These are phyloP conservation scores for Calonectria pauciramosa DNA, from an alignment of 2,329 filamentous ascomycete genomes.

Conservation along the genomic window DNA sequence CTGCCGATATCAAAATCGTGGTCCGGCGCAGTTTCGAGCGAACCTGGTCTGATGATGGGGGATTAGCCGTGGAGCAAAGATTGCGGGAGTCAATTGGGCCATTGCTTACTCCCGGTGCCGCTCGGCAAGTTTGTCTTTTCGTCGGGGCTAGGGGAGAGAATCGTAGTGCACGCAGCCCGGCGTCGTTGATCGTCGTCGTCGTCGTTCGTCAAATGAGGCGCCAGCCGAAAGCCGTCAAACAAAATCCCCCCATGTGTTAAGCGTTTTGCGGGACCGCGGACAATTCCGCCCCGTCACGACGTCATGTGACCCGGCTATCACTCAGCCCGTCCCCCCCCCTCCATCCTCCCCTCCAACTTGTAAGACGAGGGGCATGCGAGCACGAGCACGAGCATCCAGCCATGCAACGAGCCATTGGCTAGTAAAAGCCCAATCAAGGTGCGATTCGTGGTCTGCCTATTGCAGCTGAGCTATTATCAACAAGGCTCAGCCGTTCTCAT, in stretches of 20 bases:
- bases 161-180: slow-evolving; percentile 10
- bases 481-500: neutral
- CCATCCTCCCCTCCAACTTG: neutral
- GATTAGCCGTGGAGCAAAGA: neutral
- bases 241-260: slow-evolving; percentile 19
- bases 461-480: neutral
- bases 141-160: neutral
- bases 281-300: slow-evolving; percentile 28
- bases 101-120: slow-evolving; percentile 8
- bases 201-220: slow-evolving; percentile 9
- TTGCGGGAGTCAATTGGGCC: neutral
- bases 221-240: slow-evolving; percentile 12
- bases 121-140: neutral
- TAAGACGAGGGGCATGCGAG: neutral
- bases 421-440: neutral
- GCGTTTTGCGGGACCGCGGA: slow-evolving; percentile 22
- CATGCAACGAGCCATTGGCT: neutral
- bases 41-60: neutral
- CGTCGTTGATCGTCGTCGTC: slow-evolving; percentile 4
- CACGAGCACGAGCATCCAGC: neutral
- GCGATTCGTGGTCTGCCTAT: neutral
- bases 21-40: neutral
- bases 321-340: neutral
- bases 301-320: slow-evolving; percentile 32
- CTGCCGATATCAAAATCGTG: neutral